Evolutionary conservation across 768 basidiomycete species (phyloP), one percentile per base, ranked within the genome.

Genomic region (Phanerochaete sordida): DNA sequence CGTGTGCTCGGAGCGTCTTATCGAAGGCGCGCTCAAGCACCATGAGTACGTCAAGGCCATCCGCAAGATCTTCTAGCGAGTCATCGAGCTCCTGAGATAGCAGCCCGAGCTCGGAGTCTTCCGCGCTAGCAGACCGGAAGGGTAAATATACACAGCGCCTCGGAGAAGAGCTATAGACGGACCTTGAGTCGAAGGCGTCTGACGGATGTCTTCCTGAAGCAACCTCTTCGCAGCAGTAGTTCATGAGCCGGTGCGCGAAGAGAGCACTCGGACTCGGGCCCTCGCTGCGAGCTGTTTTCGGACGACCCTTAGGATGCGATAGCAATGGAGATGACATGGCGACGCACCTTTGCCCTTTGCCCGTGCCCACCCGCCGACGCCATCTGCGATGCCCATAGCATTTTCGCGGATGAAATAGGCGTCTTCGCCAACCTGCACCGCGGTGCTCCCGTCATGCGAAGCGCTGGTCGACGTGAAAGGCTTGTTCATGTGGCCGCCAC

Each of bases 361-460:
- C 91, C 77, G 73, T 8, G 87, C 81, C 95, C 94, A 97, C 0
- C 95, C 95, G 0, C 95, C 95, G 0, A 98, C 95, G 30, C 95
- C 95, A 69, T 98, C 95, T 3, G 95, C 93, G 9, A 98, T 88
- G 19, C 95, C 95, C 79, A 98, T 87, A 6, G 93, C 91, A 68
- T 94, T 90, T 59, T 87, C 82, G 5, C 84, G 77, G 6, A 92
- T 74, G 62, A 93, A 93, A 68, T 94, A 96, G 4, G 94, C 91
- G 68, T 98, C 95, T 71, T 98, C 95, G 43, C 95, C 95, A 12
- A 97, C 87, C 68, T 92, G 89, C 0, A 89, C 86, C 0, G 90
- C 81, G 11, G 50, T 37, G 21, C 35, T 52, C 33, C 62, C 58
- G 26, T 48, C 54, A 16, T 47, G 46, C 19, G 23, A 35, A 3